These are phyloP conservation scores for Fraxinus ornus DNA, from an alignment of 305 asterid genomes.

Conservation along the genomic window DNA sequence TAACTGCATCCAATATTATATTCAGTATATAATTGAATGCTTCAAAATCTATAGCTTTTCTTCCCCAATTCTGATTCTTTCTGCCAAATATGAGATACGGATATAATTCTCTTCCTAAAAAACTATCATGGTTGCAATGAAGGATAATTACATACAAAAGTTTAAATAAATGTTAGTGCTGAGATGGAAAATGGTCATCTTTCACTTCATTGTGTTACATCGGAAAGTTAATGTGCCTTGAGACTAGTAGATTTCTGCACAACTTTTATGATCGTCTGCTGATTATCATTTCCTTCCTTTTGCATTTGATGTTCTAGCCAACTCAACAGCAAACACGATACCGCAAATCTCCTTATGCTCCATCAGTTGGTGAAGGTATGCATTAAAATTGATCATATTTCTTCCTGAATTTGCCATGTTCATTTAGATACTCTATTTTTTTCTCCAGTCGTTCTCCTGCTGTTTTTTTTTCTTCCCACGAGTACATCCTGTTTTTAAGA, in stretches of 20 bases:
- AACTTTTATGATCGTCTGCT: slow-evolving; percentile 12
- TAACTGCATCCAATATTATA: not conserved
- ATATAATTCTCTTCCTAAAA: not conserved
- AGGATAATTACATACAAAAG: not conserved
- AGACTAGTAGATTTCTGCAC: not conserved
- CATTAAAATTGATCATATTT: slow-evolving; percentile 13
- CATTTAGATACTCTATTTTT: not conserved
- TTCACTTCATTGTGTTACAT: not conserved
- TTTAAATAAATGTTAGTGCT: not conserved
- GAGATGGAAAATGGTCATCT: not conserved
- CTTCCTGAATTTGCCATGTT: not conserved
- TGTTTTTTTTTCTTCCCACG: not conserved
- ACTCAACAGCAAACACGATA: slow-evolving; percentile 94
- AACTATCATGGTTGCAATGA: not conserved
- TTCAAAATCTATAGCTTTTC: not conserved
- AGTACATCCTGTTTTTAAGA: not conserved
- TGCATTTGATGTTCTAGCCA: slow-evolving; percentile 52
- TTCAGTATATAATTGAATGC: not conserved
- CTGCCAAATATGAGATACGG: not conserved
- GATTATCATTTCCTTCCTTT: slow-evolving; percentile 24
- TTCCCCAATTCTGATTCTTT: not conserved
- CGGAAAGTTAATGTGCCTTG: not conserved
- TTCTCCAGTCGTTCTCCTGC: not conserved
- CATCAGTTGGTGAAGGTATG: slow-evolving; percentile 89
- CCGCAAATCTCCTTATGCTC: slow-evolving; percentile 91